Base-by-base conservation (phyloP, 1,139 yeast species). In the Hemisphaericaspora lyxosophila region DNA sequence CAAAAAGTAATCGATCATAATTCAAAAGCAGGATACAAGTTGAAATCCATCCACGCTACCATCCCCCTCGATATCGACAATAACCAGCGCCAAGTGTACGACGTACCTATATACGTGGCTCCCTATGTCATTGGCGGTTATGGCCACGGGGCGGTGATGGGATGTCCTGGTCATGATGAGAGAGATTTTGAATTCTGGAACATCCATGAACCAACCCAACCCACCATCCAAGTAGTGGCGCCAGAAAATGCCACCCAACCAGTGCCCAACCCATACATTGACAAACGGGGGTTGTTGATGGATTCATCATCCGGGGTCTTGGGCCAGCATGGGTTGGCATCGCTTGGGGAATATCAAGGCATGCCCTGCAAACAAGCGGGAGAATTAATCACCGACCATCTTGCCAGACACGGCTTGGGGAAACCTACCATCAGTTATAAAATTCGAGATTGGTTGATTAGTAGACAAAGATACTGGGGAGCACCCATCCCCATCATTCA, bases 381-480 rank as follows among this genome's bases (percentile, higher is more conserved):
- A 4, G 43, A 54, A 2, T 54, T 59, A 22, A 71, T 88, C 18
- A 59, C 76, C 0, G 51, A 66, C 1, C 54, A 64, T 13, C 64
- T 90, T 20, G 60, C 60, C 17, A 38, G 51, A 0, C 40, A 47
- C 0, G 57, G 62, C 0, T 41, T 60, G 2, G 97, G 92, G 0
- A 48, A 60, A 1, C 46, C 53, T 5, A 68, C 76, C 2, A 73
- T 73, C 0, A 84, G 82, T 44, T 83, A 73, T 53, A 75, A 81
- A 50, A 66, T 92, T 24, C 73, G 96, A 48, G 98, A 92, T 56
- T 92, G 98, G 98, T 72, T 92, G 26, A 85, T 92, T 31, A 83
- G 95, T 54, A 78, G 98, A 52, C 98, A 92, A 62, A 68, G 98
- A 43, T 92, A 85, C 58, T 92, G 98, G 98, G 98, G 98, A 20